Evolutionary conservation across 805 yeast species (phyloP), one percentile per base, ranked within the genome.

Genomic region (Zygosaccharomyces kombuchaensis): DNA sequence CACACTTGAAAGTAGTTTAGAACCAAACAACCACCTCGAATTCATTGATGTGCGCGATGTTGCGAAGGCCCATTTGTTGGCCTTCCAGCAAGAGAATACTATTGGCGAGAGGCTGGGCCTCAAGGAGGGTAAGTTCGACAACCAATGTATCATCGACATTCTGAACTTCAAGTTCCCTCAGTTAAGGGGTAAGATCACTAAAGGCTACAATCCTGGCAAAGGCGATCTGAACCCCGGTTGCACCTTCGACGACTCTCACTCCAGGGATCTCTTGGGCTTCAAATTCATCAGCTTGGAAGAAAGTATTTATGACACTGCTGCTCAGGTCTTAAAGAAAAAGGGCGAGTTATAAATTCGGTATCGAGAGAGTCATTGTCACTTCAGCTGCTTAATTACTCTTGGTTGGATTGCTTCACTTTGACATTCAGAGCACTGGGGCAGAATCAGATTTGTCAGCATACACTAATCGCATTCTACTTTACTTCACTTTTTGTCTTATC

Each of bases 31-130:
- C 59, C 19, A 56, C 65, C 75, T 77, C 8, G 80, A 76, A 53
- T 60, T 72, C 19, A 51, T 60, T 25, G 81, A 79, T 56, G 82
- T 78, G 8, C 68, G 82, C 49, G 83, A 80, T 53, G 80, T 75
- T 27, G 81, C 82, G 6, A 55, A 52, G 40, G 78, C 80, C 5
- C 84, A 80, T 57, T 56, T 75, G 14, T 48, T 58, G 25, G 79
- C 81, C 1, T 66, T 75, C 34, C 52, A 53, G 44, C 72, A 67
- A 45, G 60, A 56, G 25, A 59, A 58, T 30, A 54, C 63, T 22
- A 45, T 42, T 26, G 63, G 62, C n/a, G 42, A 68, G 43, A 59
- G 72, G 44, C 53, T 68, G 10, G 27, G 46, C 6, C 22, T 54
- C 25, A 17, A 38, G 4, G 42, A 43, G 13, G 46, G 44, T 22